Evolutionary conservation across 2,329 filamentous ascomycete genomes (phyloP), one percentile per base, ranked within the genome.

Genomic region (Lachnellula occidentalis): DNA sequence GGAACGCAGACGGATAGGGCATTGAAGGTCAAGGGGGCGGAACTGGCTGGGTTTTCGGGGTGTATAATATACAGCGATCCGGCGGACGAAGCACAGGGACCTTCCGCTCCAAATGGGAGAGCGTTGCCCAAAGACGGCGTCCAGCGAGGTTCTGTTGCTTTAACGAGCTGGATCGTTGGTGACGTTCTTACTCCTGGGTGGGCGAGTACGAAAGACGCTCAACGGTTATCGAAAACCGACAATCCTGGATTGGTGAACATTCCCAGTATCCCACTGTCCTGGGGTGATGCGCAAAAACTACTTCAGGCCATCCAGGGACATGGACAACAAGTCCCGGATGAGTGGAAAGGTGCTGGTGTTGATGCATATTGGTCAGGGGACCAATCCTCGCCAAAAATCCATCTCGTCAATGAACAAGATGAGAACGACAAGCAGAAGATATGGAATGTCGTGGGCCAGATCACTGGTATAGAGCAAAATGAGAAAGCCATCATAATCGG

Each of bases 61-160:
- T 95, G 90, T 65, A 81, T 99, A 53, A 88, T 96, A 55, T 99
- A 96, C 74, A 95, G 87, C 50, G 94, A 97, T 68, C 92, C 92
- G 0, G 78, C 80, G 1, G 87, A 96, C 49, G 88, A 95, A 67
- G 91, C 91, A 1, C 94, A 82, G 61, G 92, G 91, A 4, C 76
- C 83, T 1, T 78, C 82, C 0, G 91, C 86, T 61, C 92, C 92
- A 0, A 76, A 87, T 22, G 92, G 91, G 36, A 82, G 84, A 22
- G 95, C 79, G 71, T 87, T 92, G 81, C 90, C 92, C 0, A 78
- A 80, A 1, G 90, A 94, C 66, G 88, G 85, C 45, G 88, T 96
- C 2, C 90, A 94, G 69, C 80, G 92, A 66, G 92, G 87, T 4
- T 81, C 83, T 4, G 94, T 96, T 24, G 87, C 86, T 58, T 73